Evolutionary conservation across 805 yeast genomes (phyloP), one percentile per base, ranked within the genome.

Genomic region (Hanseniaspora occidentalis): DNA sequence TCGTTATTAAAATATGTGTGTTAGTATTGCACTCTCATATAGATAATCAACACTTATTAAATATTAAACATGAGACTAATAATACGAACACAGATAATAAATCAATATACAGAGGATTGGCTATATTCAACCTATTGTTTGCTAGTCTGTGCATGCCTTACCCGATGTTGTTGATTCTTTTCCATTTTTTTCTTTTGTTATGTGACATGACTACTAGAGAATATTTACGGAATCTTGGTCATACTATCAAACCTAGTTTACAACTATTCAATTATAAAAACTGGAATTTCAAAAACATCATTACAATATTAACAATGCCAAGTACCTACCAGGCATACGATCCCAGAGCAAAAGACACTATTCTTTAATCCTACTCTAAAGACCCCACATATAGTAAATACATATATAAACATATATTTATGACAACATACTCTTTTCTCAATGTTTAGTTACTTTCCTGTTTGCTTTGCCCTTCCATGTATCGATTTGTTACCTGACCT

Each of bases 201-300:
- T 66, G 72, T 6, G 78, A 77, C 37, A 67, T 79, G 46, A 78
- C 88, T 7, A 83, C 94, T 6, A 66, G 86, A 45, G 95, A 84
- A 48, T 83, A 70, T 51, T 60, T 84, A 38, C 38, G 19, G 9
- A 36, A 21, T 17, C 14, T 22, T 21, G n/a, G n/a, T n/a, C n/a
- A n/a, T n/a, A 26, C 20, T 36, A 23, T 24, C 26, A 23, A 24
- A 23, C 19, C 18, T 7, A 24, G 18, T 18, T 16, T 16, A 22
- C 14, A 36, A 24, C 16, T 13, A 25, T 19, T 36, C n/a, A 23
- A 36, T 24, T 20, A 24, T 18, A 18, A 36, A 23, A 25, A 24
- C 11, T n/a, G 29, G 20, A 36, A 17, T 26, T 18, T 18, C 17
- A 36, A 25, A 24, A 14, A 24, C 13, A n/a, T 23, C 20, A 24